Evolutionary conservation across 352 stramenopile species (phyloP).

Genomic region (Phytophthora pistaciae): DNA sequence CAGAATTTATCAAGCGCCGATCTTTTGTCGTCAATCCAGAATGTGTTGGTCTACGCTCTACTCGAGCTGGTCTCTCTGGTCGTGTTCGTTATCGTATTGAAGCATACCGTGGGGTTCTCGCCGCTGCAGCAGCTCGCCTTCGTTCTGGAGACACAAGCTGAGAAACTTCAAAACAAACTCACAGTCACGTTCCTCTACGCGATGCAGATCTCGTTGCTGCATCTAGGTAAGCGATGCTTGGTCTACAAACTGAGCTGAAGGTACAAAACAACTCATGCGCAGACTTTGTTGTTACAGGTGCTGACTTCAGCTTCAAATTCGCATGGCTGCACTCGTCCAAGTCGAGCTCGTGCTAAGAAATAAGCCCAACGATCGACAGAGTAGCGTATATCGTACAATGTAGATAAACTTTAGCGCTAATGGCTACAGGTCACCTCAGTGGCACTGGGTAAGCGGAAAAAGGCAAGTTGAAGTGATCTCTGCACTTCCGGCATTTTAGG

Average conservation of each 20-base stretch:
- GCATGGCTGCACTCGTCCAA: slow-evolving; percentile 10
- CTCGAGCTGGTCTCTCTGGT: slow-evolving; percentile 20
- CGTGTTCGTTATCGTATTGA: not conserved
- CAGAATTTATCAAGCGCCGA: not conserved
- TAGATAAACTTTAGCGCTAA: no score
- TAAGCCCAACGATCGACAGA: no score
- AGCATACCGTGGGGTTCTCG: slow-evolving; percentile 20
- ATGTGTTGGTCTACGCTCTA: slow-evolving; percentile 17
- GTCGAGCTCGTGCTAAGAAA: not conserved
- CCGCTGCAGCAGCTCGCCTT: slow-evolving; percentile 31
- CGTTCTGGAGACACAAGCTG: slow-evolving; percentile 32
- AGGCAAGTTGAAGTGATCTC: slow-evolving; percentile 4
- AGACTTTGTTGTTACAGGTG: slow-evolving; percentile 3
- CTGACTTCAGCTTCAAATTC: slow-evolving; percentile 35
- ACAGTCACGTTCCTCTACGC: slow-evolving; percentile 33
- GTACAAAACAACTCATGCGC: not conserved
- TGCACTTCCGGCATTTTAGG: not conserved
- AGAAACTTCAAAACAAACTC: slow-evolving; percentile 33
- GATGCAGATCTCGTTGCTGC: slow-evolving; percentile 32
- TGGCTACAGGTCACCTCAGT: no score
- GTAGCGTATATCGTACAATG: no score
- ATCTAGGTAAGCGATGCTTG: slow-evolving; percentile 19
- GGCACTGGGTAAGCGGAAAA: not conserved
- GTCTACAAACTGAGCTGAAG: not conserved
- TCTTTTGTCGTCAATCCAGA: not conserved